Evolutionary conservation across 2,329 filamentous ascomycete species (phyloP), one percentile per base, ranked within the genome.

Genomic region (Paracamarosporium sp.): DNA sequence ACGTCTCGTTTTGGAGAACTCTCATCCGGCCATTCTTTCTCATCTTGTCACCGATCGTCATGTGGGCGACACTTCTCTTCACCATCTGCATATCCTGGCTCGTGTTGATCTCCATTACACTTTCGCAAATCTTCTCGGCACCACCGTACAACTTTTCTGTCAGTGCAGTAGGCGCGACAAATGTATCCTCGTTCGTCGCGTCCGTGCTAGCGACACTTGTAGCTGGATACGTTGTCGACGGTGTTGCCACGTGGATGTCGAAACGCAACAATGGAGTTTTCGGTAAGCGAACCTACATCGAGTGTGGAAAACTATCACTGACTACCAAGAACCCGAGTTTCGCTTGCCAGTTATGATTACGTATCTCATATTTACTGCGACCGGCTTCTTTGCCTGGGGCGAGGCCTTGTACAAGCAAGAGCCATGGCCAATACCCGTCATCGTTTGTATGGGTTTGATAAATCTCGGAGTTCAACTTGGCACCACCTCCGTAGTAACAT

Each of bases 31-130:
- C 67, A 1, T 69, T 68, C 40, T 50, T 63, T 6, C 20, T 62
- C 25, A 52, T 68, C 17, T 25, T 54, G 4, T 65, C 62, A 27
- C 65, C 67, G 15, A 60, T 65, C 4, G 67, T 69, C 12, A 59
- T 63, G 51, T 69, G 65, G 65, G 67, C 64, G 2, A 68, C 65
- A 9, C 51, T 69, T 20, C 53, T 68, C 5, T 69, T 68, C 53
- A 69, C 67, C 0, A 64, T 65, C 20, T 67, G 65, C 40, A 65
- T 69, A n/a, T 68, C 65, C n/a, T 69, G 67, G 67, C 64, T 69
- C 1, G 65, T 69, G 2, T 54, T 66, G 28, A 69, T 69, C 36
- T 68, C 64, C 6, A 64, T 68, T 28, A 69, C 67, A 4, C 45
- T 69, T 8, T 69, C 67, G 27, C 67, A 69, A 20, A 69, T 69